Conservation (phyloP, 805 yeast species). For the Candida nonsorbophila region DNA sequence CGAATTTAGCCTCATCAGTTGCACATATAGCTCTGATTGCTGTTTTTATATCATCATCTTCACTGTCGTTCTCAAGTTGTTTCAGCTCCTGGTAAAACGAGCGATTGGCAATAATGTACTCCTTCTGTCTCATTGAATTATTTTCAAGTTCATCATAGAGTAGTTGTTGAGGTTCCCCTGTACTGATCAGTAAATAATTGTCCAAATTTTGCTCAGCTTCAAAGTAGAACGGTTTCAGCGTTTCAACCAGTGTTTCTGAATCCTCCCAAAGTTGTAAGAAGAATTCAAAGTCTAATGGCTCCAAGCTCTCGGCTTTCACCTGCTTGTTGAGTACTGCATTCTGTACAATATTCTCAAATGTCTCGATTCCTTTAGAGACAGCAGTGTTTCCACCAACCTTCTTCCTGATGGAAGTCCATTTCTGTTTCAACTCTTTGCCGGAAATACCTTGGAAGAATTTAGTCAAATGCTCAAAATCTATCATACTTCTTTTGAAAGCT, state of each 20-base stretch:
- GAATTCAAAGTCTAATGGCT: slow-evolving; percentile 41
- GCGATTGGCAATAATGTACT: slow-evolving; percentile 43
- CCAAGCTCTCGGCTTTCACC: slow-evolving; percentile 45
- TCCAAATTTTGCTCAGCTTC: slow-evolving; percentile 44
- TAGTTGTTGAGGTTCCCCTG: slow-evolving; percentile 11
- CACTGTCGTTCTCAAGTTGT: slow-evolving; percentile 4
- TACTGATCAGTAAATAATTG: slow-evolving; percentile 26
- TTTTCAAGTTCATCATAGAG: slow-evolving; percentile 43
- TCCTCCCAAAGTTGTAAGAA: slow-evolving; percentile 65
- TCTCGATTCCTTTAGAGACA: slow-evolving; percentile 54
- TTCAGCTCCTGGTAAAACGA: slow-evolving; percentile 36
- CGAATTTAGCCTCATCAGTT: slow-evolving; percentile 44
- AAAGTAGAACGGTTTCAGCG: slow-evolving; percentile 29
- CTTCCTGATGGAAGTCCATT: slow-evolving; percentile 68
- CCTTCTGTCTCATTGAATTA: slow-evolving; percentile 69
- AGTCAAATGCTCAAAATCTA: slow-evolving; percentile 63
- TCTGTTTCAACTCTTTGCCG: slow-evolving; percentile 46
- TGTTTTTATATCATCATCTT: slow-evolving; percentile 32
- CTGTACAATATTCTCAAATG: slow-evolving; percentile 65
- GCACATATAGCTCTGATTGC: slow-evolving; percentile 54
- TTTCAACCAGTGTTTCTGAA: slow-evolving; percentile 34
- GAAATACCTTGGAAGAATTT: slow-evolving; percentile 37
- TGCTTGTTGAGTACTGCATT: slow-evolving; percentile 52
- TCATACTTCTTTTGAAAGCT: slow-evolving; percentile 49
- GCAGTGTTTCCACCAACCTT: slow-evolving; percentile 40